These are phyloP conservation scores for Orbilia quercus DNA, from an alignment of 2,329 filamentous ascomycete species.

Conservation along the genomic window DNA sequence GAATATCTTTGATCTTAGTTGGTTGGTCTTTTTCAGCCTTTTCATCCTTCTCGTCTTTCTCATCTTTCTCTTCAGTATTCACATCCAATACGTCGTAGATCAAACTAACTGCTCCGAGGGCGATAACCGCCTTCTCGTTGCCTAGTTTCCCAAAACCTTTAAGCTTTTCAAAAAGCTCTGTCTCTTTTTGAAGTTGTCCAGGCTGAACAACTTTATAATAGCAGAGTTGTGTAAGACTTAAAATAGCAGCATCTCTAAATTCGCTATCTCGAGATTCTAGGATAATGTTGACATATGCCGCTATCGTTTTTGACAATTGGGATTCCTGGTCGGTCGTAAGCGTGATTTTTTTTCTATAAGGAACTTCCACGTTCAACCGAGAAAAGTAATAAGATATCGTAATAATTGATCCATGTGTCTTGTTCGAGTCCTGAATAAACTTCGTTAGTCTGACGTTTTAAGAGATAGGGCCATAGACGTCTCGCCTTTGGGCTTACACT, in stretches of 20 bases:
- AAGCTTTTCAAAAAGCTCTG: slow-evolving; percentile 71
- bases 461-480: neutral
- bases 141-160: slow-evolving; percentile 78
- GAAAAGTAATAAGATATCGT: slow-evolving; percentile 37
- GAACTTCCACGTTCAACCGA: slow-evolving; percentile 28
- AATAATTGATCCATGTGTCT: slow-evolving; percentile 45
- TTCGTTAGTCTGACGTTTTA: neutral
- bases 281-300: slow-evolving; percentile 38
- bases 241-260: slow-evolving; percentile 63
- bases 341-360: slow-evolving; percentile 10
- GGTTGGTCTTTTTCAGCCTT: slow-evolving; percentile 64
- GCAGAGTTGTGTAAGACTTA: slow-evolving; percentile 67
- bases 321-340: neutral
- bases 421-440: slow-evolving; percentile 40
- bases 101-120: slow-evolving; percentile 80
- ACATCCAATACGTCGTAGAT: slow-evolving; percentile 66
- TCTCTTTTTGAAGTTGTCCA: slow-evolving; percentile 61
- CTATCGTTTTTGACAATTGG: slow-evolving; percentile 29
- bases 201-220: slow-evolving; percentile 63
- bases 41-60: slow-evolving; percentile 62
- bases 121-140: slow-evolving; percentile 82
- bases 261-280: slow-evolving; percentile 58
- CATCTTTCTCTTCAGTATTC: slow-evolving; percentile 57
- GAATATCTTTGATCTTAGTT: slow-evolving; percentile 71
- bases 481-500: slow-evolving; percentile 29